Base-by-base conservation (phyloP, 2,329 filamentous ascomycete genomes). In the Fusarium mangiferae region DNA sequence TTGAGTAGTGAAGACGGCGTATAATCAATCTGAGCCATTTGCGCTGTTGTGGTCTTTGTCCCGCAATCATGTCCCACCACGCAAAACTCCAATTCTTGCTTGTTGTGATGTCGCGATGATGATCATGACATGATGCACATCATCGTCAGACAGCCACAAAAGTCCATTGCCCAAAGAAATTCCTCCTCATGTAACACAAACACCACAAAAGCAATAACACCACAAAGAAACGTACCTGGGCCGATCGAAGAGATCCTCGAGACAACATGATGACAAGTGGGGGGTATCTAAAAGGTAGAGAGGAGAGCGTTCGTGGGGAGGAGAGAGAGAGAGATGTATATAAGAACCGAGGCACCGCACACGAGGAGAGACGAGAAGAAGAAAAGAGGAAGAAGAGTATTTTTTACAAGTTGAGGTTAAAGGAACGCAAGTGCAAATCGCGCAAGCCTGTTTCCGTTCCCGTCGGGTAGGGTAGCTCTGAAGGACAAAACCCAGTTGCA, bases 191-290 rank as follows among this genome's bases (percentile, higher is more conserved):
- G 24, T 28, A 28, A 15, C 48, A 56, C 30, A 51, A 54, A 22
- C 42, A 58, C n/a, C 35, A 57, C 35, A 24, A 58, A 46, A 57
- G 7, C 61, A 71, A 30, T n/a, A 28, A 14, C 42, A 45, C 33
- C 30, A 41, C 5, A 28, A n/a, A 30, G 26, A 12, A 49, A 75
- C 73, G 76, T 86, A 90, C 89, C 88, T 90, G 87, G 78, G 88
- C 87, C 82, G 87, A 83, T 82, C 87, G 82, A 76, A 85, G 77
- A 80, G 88, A 87, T 83, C 85, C 87, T 83, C 88, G 87, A 82
- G 88, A 90, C 83, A 90, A 81, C 89, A 90, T 90, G 75, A 79
- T 87, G 81, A 70, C 71, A 41, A 35, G 61, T 52, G 52, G 62
- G 46, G 64, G 63, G 62, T 60, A 66, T 65, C 61, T 68, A 35